phyloP scores from a whole-genome alignment of 2,329 filamentous ascomycete genomes.

The Teratosphaeria nubilosa region DNA sequence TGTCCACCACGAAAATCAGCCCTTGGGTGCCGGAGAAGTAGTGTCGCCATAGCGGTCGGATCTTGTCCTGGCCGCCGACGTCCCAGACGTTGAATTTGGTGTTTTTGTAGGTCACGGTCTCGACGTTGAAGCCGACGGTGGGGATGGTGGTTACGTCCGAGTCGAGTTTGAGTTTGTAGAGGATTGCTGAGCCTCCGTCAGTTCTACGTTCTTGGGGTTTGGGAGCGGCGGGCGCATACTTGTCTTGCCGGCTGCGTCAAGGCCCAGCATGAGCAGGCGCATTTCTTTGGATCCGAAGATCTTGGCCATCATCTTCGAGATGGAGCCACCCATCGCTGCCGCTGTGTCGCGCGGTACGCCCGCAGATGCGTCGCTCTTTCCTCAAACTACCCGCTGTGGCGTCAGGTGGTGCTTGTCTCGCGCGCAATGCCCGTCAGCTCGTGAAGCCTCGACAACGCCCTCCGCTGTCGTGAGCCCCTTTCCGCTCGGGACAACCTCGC shows the following conservation, averaged over 20 bases:
- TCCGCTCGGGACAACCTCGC: not conserved
- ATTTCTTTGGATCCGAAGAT: slow-evolving; percentile 99
- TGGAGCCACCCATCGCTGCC: slow-evolving; percentile 64
- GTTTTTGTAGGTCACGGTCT: slow-evolving; percentile 99
- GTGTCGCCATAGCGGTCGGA: slow-evolving; percentile 97
- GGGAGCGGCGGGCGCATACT: slow-evolving; percentile 37
- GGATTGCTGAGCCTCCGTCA: slow-evolving; percentile 54
- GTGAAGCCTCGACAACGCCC: not conserved
- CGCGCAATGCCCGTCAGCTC: not conserved
- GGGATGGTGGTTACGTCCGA: slow-evolving; percentile 99
- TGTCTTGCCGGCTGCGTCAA: slow-evolving; percentile 96
- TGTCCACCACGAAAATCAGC: slow-evolving; percentile 99
- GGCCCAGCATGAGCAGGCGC: slow-evolving; percentile 92
- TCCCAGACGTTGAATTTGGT: slow-evolving; percentile 99
- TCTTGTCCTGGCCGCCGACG: slow-evolving; percentile 99
- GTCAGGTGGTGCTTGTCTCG: not conserved
- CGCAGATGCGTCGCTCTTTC: not conserved
- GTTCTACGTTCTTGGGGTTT: not conserved
- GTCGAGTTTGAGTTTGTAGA: slow-evolving; percentile 99
- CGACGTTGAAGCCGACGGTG: slow-evolving; percentile 99
- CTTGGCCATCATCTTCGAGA: slow-evolving; percentile 96
- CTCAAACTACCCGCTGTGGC: not conserved
- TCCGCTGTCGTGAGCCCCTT: not conserved
- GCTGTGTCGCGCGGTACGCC: slow-evolving; percentile 1
- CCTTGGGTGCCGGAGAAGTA: slow-evolving; percentile 98